Evolutionary conservation across 371 early-diverging fungal genomes (phyloP), one percentile per base, ranked within the genome.

Genomic region (Mucor sp.): DNA sequence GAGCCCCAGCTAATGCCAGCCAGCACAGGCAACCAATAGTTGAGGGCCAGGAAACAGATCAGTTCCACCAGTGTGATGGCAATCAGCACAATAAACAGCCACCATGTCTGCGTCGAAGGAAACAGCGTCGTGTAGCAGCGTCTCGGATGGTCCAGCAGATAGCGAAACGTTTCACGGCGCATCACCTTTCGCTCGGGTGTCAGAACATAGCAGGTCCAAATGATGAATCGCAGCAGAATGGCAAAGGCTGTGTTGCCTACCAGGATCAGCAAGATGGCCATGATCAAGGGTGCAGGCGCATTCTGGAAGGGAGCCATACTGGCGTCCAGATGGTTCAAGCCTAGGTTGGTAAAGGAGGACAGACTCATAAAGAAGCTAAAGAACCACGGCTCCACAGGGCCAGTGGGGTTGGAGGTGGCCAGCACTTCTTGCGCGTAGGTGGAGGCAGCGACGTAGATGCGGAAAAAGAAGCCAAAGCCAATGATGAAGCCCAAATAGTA

Each of bases 201-300:
- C 4, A 69, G 19, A 4, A 62, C 60, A 59, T 71, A 81, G 9
- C 75, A 58, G 6, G 27, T 7, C 84, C 84, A 83, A 43, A 83
- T 79, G 17, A 79, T 74, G 15, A 79, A 77, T 9, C 84, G 70
- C 3, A 83, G 37, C 30, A 81, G 41, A 23, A 83, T 75, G 1
- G 84, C 81, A 70, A 73, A 83, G 0, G 78, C 81, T 0, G 84
- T 83, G 30, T 83, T 83, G 30, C 84, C 84, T 0, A 74, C 64
- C 48, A 81, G 33, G 43, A 83, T 81, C 19, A 80, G 47, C 32
- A 79, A 67, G 8, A 74, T 70, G 32, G 74, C 15, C 6, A 78
- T n/a, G 8, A 83, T 67, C 8, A 83, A 58, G 39, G 78, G 80
- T 25, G 75, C 62, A 3, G 81, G 79, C 3, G 79, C 64, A 39